Base-by-base conservation (phyloP, 192 early-diverging fungal species). In the Coemansia pectinata region DNA sequence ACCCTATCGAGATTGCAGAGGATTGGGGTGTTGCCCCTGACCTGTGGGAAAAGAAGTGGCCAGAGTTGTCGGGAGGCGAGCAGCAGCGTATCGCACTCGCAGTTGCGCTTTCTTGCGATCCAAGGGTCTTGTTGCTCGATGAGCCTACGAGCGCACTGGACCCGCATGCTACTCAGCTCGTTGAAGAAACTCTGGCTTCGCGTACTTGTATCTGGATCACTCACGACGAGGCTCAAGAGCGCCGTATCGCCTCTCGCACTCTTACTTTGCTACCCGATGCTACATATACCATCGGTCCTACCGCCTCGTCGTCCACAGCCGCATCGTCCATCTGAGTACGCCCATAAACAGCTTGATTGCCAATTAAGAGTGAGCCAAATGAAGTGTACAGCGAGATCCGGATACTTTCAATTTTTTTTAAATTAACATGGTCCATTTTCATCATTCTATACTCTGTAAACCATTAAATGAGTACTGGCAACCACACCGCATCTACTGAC, bases 121-220 rank as follows among this genome's bases (percentile, higher is more conserved):
- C 95, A 4, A 83, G 90, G 19, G 80, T 95, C 31, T 68, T 96
- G 64, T 74, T 96, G 25, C 84, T 96, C 6, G 93, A 96, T 77
- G 94, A 96, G 73, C 95, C 95, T 3, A 96, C 95, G 1, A 90
- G 89, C 15, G 93, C 95, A 2, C 66, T 96, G 42, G 95, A 96
- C 74, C 89, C 90, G 33, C 84, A 79, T 57, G 84, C 92, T 0
- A 86, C 86, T 38, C 65, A 76, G 29, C 71, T 90, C 31, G 95
- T 96, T 2, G 93, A 96, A 69, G 70, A 87, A 7, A 87, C 93
- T 0, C 72, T 96, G 42, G 64, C 84, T 23, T 61, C 74, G 8
- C 69, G 84, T 27, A 90, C 90, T 36, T 92, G 92, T 64, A 79
- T 96, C 31, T 91, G 91, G 91, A 88, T 96, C 66, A 94, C 93